Evolutionary conservation across 495 filamentous ascomycete genomes (phyloP).

Genomic region (Oidiodendron maius): DNA sequence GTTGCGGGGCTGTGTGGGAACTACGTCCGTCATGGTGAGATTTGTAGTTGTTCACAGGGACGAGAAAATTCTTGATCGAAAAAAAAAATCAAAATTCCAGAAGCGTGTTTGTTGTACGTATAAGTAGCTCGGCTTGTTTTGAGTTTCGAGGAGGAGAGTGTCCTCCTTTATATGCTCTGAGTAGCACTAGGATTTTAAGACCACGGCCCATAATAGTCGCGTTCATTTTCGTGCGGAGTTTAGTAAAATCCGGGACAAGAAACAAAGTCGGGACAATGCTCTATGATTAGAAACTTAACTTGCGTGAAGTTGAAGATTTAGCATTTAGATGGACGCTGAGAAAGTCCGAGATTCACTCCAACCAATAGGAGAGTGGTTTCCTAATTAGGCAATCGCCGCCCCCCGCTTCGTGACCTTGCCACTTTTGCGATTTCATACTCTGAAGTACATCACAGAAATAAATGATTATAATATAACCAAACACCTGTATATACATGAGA

Average conservation of each 20-base stretch:
- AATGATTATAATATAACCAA: too few relatives aligned
- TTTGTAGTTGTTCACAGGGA: not conserved
- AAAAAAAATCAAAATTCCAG: not conserved
- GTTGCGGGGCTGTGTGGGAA: constrained; percentile 1
- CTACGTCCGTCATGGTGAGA: not conserved
- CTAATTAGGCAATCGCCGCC: too few relatives aligned
- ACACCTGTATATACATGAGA: too few relatives aligned
- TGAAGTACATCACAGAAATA: too few relatives aligned
- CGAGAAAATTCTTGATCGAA: not conserved
- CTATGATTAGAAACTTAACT: too few relatives aligned
- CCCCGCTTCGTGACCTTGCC: too few relatives aligned
- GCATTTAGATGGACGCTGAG: not conserved
- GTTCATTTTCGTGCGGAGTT: not conserved
- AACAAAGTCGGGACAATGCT: not conserved
- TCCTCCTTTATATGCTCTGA: not conserved
- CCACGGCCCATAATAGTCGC: not conserved
- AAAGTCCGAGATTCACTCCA: not conserved
- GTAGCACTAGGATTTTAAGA: not conserved
- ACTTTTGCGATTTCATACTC: too few relatives aligned
- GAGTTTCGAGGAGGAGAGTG: not conserved
- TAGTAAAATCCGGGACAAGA: not conserved
- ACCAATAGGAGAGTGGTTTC: constrained; percentile 9
- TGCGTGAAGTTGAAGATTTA: not conserved
- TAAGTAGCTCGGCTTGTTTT: not conserved
- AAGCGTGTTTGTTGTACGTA: not conserved